Percentiles rank a stretch among this genome's conserved stretches.
Conservation (phyloP, 139 green algal genomes). For the Microglena sp. region DNA sequence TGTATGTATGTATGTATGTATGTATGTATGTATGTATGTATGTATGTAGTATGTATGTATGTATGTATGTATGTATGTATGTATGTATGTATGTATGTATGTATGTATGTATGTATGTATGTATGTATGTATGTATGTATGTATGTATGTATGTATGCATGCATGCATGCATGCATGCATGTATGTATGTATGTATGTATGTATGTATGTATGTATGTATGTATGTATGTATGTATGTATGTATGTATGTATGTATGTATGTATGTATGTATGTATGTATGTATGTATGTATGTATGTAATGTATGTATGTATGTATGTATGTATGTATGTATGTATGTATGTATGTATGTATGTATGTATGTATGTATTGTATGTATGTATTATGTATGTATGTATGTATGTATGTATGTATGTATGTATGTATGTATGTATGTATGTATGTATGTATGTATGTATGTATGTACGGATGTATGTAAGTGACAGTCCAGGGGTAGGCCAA, state of each 20-base stretch:
- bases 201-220: not conserved
- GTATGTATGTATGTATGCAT: not conserved
- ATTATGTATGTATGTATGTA: too few species aligned
- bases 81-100: not conserved
- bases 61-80: not conserved
- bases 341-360: conserved; percentile 5
- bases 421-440: conserved; percentile 5
- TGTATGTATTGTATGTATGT: too few species aligned
- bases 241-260: not conserved
- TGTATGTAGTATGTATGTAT: too few species aligned
- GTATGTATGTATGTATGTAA: too few species aligned
- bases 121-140: not conserved
- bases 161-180: not conserved
- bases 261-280: conserved; percentile 5
- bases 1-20: not conserved
- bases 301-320: too few species aligned
- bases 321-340: conserved; percentile 5
- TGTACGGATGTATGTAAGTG: too few species aligned
- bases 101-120: conserved; percentile 1
- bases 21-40: not conserved
- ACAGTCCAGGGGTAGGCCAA: too few species aligned
- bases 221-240: conserved; percentile 1
- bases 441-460: conserved; percentile 5
- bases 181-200: not conserved
- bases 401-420: conserved; percentile 5